Percentiles rank a stretch among this genome's conserved stretches.
Evolutionary conservation across 148 eudicot species (phyloP).

Genomic region (Bassia scoparia): DNA sequence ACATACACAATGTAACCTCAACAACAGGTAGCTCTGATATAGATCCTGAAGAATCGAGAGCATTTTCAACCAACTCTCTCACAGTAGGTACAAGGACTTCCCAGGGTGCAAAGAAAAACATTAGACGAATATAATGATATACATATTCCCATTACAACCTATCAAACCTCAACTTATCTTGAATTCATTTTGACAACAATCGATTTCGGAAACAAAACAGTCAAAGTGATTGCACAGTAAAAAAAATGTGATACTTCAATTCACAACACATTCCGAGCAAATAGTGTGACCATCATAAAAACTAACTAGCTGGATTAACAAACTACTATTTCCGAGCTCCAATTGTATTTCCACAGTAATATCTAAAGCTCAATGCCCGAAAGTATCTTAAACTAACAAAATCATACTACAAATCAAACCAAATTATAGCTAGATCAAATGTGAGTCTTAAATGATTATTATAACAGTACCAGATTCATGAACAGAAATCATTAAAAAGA

Average conservation of each 20-base stretch:
- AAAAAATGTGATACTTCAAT: background rate
- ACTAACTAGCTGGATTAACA: background rate
- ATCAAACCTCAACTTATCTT: background rate
- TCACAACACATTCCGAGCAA: background rate
- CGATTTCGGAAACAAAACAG: background rate
- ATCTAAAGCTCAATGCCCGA: background rate
- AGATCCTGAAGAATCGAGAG: slow-evolving; percentile 93
- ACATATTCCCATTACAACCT: background rate
- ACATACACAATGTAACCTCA: slow-evolving; percentile 79
- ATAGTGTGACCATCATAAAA: background rate
- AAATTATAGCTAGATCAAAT: too few relatives aligned
- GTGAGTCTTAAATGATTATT: background rate
- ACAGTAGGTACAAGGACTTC: slow-evolving; percentile 83
- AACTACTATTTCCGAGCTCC: background rate
- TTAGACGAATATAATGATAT: background rate
- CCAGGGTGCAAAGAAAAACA: slow-evolving; percentile 62
- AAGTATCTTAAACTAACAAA: background rate
- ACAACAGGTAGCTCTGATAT: slow-evolving; percentile 86
- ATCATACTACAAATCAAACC: background rate
- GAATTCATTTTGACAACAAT: background rate
- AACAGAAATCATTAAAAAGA: background rate
- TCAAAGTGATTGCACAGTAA: background rate
- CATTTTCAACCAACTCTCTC: slow-evolving; percentile 95
- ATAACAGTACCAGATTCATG: background rate
- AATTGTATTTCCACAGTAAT: background rate